phyloP scores from a whole-genome alignment of 495 filamentous ascomycete species.

The Clavariopsis aquatica region DNA sequence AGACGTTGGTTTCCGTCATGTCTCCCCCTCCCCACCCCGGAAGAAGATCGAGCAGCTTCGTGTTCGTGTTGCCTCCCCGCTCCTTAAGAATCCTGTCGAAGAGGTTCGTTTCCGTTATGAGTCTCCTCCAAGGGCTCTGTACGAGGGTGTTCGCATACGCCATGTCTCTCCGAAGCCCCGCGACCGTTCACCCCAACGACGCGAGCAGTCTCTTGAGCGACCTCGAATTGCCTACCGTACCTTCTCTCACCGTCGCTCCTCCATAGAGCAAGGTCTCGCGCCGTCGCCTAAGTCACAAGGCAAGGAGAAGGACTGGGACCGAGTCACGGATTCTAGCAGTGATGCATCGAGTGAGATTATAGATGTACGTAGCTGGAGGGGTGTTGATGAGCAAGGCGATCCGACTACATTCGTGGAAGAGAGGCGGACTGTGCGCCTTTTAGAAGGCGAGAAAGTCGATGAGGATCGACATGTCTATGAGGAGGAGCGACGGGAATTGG shows the following conservation, averaged over 20 bases:
- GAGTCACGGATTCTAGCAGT: slow-evolving; percentile 19
- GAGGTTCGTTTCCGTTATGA: neutral
- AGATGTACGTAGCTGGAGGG: slow-evolving; percentile 17
- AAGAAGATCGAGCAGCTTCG: neutral
- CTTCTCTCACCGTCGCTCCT: neutral
- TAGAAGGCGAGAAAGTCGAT: neutral
- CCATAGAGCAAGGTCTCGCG: neutral
- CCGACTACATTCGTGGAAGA: slow-evolving; percentile 27
- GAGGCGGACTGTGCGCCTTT: slow-evolving; percentile 6
- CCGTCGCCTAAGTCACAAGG: neutral
- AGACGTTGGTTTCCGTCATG: neutral
- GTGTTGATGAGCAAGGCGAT: slow-evolving; percentile 25
- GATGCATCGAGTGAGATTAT: slow-evolving; percentile 20
- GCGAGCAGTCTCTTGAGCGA: neutral
- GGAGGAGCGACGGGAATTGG: neutral
- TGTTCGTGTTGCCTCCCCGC: neutral
- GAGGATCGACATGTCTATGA: neutral
- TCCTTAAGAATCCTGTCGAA: neutral
- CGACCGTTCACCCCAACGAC: neutral
- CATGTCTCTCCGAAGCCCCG: neutral
- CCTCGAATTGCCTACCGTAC: neutral
- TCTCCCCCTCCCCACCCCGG: neutral
- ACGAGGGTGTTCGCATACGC: neutral
- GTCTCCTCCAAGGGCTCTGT: neutral
- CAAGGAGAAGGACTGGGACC: slow-evolving; percentile 17